A percentile compares a stretch with the other conserved stretches of the same genome.
These are phyloP conservation scores for Podospora pseudoanserina DNA, from an alignment of 495 filamentous ascomycete genomes.

Conservation along the genomic window DNA sequence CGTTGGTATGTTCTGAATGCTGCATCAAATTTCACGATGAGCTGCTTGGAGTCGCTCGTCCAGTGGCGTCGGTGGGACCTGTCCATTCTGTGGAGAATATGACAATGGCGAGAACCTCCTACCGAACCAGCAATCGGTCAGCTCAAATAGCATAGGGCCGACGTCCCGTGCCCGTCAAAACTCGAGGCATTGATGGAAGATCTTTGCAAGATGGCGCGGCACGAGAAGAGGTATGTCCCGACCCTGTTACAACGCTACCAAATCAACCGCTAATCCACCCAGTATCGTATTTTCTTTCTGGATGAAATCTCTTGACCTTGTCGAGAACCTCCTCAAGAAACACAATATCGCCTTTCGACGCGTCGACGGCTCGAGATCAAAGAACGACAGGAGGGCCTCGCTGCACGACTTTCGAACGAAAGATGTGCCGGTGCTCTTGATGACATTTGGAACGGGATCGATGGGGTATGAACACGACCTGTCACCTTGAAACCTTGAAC, in stretches of 20 bases:
- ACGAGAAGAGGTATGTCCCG: constrained; percentile 9
- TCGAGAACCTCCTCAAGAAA: constrained; percentile 19
- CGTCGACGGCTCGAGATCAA: constrained; percentile 33
- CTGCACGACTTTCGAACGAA: constrained; percentile 30
- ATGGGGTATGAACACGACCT: constrained; percentile 30
- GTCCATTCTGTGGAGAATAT: neutral
- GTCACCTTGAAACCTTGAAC: constrained; percentile 5
- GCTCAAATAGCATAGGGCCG: no score
- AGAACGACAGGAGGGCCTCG: constrained; percentile 24
- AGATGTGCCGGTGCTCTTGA: constrained; percentile 34
- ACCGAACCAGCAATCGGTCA: neutral
- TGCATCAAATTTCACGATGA: neutral
- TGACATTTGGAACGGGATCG: constrained; percentile 44
- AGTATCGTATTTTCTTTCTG: constrained; percentile 50
- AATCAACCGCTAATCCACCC: neutral
- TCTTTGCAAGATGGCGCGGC: neutral
- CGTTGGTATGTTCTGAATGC: neutral
- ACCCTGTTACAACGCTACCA: neutral
- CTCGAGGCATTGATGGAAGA: neutral
- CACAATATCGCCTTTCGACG: constrained; percentile 27
- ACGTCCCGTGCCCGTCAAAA: neutral
- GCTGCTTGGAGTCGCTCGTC: neutral
- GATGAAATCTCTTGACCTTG: constrained; percentile 41
- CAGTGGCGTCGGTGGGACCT: neutral
- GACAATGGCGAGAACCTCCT: neutral